Evolutionary conservation across 306 rosid genomes (phyloP).

Genomic region (Geum urbanum): DNA sequence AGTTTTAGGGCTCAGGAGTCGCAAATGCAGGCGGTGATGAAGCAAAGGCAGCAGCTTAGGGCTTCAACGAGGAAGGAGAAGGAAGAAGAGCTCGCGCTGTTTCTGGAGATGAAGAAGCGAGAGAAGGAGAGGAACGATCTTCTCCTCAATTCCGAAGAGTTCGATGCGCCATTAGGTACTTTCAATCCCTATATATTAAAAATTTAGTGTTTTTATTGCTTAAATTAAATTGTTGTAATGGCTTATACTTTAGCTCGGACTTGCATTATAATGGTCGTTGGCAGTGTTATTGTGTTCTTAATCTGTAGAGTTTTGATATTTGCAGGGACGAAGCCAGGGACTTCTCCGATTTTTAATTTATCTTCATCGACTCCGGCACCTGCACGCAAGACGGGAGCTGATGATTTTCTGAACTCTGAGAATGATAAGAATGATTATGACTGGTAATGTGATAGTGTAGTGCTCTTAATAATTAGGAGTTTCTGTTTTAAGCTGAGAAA

Average conservation of each 20-base stretch:
- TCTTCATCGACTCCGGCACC: constrained; percentile 56
- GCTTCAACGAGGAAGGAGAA: constrained; percentile 55
- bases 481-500: not conserved
- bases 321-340: constrained; percentile 54
- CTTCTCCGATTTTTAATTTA: constrained; percentile 58
- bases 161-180: constrained; percentile 69
- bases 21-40: constrained; percentile 56
- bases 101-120: constrained; percentile 81
- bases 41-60: constrained; percentile 61
- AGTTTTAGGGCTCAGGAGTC: constrained; percentile 82
- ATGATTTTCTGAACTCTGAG: constrained; percentile 76
- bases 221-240: not conserved
- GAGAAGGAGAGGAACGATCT: constrained; percentile 88
- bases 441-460: constrained; percentile 49
- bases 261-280: not conserved
- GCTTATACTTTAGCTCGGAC: not conserved
- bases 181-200: too few species aligned
- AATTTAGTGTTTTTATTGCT: not conserved
- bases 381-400: constrained; percentile 54
- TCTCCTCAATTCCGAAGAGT: constrained; percentile 60
- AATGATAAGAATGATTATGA: constrained; percentile 84
- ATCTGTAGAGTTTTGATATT: constrained; percentile 14
- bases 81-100: constrained; percentile 86
- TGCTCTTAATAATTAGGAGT: not conserved
- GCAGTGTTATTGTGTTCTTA: constrained; percentile 11